Evolutionary conservation across 768 basidiomycete genomes (phyloP).

Genomic region (Auriscalpium microsporum): DNA sequence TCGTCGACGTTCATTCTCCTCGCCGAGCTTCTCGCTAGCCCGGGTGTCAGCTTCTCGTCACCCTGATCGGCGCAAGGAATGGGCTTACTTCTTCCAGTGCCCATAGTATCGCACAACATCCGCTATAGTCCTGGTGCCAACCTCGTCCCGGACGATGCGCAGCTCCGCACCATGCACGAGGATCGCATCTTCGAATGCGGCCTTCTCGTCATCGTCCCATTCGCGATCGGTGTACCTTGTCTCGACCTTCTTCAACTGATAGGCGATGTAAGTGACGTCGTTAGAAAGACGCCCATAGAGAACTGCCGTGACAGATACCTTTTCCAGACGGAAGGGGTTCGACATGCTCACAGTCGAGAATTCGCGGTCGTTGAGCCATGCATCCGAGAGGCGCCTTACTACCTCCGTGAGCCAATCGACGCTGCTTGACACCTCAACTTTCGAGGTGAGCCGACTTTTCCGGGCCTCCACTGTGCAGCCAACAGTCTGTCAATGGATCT

Average conservation of each 20-base stretch:
- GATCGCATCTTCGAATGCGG: slow-evolving; percentile 72
- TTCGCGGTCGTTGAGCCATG: slow-evolving; percentile 47
- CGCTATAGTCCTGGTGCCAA: slow-evolving; percentile 56
- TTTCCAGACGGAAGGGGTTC: slow-evolving; percentile 45
- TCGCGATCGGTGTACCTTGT: slow-evolving; percentile 58
- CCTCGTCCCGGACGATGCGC: slow-evolving; percentile 66
- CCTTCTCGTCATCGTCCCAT: slow-evolving; percentile 62
- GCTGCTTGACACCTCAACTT: slow-evolving; percentile 41
- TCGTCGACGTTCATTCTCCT: slow-evolving; percentile 40
- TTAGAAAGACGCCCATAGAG: neutral
- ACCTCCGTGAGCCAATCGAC: slow-evolving; percentile 84
- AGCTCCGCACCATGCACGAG: slow-evolving; percentile 70
- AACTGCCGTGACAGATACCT: slow-evolving; percentile 35
- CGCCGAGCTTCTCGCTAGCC: slow-evolving; percentile 53
- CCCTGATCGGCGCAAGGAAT: neutral
- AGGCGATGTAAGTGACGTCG: neutral
- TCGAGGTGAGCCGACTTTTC: slow-evolving; percentile 47
- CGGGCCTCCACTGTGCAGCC: slow-evolving; percentile 52
- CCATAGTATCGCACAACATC: slow-evolving; percentile 82
- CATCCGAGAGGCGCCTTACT: slow-evolving; percentile 62
- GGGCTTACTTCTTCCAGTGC: slow-evolving; percentile 72
- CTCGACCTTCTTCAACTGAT: slow-evolving; percentile 68
- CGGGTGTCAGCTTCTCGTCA: slow-evolving; percentile 3
- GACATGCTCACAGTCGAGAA: slow-evolving; percentile 60
- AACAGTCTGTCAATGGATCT: neutral